These are phyloP conservation scores for Escovopsis weberi DNA, from an alignment of 2,329 filamentous ascomycete species.

Conservation along the genomic window DNA sequence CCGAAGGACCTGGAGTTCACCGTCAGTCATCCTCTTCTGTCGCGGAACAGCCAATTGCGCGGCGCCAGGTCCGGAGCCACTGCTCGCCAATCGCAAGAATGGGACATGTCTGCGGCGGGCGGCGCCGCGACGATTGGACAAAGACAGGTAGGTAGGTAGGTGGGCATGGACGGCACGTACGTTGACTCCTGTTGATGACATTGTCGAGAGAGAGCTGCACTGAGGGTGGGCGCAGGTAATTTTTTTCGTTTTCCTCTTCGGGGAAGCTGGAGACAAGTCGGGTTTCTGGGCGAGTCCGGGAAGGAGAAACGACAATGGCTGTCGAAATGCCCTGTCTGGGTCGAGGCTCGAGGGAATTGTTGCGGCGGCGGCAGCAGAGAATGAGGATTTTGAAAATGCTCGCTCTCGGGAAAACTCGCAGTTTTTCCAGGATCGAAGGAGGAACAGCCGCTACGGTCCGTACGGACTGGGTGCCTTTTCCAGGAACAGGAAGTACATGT, in stretches of 20 bases:
- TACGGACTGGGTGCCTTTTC: too few relatives aligned
- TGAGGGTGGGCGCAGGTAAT: conserved; percentile 27
- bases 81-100: neutral
- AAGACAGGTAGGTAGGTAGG: conserved; percentile 6
- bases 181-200: conserved; percentile 57
- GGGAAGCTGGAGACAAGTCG: conserved; percentile 15
- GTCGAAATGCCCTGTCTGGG: conserved; percentile 29
- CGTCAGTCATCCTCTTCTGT: conserved; percentile 14
- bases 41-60: conserved; percentile 5
- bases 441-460: too few relatives aligned
- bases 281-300: conserved; percentile 19
- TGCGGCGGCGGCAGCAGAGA: conserved; percentile 18
- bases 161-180: conserved; percentile 27
- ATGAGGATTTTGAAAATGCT: conserved; percentile 27
- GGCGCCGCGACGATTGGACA: conserved; percentile 12
- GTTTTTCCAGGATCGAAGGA: conserved; percentile 21
- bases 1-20: conserved; percentile 64
- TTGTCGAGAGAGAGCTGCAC: conserved; percentile 25
- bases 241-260: too few relatives aligned
- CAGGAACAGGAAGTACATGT: conserved; percentile 1
- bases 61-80: neutral
- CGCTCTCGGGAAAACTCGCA: conserved; percentile 34
- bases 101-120: neutral
- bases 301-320: conserved; percentile 22
- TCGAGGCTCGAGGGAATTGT: conserved; percentile 25